Conservation (phyloP, 2,329 filamentous ascomycete genomes). For the Fusarium neocosmosporiellum region DNA sequence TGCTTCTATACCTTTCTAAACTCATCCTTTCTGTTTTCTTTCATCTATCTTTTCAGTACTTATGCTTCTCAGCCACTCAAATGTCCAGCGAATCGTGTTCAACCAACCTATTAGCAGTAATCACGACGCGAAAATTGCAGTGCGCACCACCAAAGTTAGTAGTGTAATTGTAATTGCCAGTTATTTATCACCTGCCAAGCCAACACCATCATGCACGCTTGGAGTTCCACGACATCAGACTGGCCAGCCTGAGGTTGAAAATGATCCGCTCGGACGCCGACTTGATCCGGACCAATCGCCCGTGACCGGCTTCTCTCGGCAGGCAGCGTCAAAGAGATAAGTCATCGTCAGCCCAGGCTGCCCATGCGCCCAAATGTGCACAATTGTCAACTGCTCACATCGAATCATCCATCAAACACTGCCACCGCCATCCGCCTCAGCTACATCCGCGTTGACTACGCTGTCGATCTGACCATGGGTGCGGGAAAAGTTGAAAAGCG, state of each 20-base stretch:
- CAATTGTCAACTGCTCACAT: background rate
- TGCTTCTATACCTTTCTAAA: background rate
- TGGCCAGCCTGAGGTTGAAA: background rate
- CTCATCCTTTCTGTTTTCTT: background rate
- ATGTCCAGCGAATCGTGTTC: background rate
- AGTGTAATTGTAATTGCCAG: background rate
- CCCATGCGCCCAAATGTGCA: background rate
- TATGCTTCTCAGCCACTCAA: background rate
- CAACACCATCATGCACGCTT: background rate
- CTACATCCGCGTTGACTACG: accelerated
- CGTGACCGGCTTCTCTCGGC: background rate
- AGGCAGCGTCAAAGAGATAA: background rate
- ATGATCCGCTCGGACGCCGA: background rate
- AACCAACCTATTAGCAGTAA: background rate
- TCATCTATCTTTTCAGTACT: background rate
- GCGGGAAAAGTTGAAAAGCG: background rate
- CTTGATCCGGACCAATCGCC: background rate
- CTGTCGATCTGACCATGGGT: background rate
- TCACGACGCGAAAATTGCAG: background rate
- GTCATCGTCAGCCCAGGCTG: background rate
- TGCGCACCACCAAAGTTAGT: background rate
- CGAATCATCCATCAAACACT: background rate
- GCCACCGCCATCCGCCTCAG: background rate
- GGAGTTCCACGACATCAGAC: background rate
- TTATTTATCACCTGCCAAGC: background rate